These are phyloP conservation scores for Turnera subulata DNA, from an alignment of 345 rosid genomes.

Conservation along the genomic window DNA sequence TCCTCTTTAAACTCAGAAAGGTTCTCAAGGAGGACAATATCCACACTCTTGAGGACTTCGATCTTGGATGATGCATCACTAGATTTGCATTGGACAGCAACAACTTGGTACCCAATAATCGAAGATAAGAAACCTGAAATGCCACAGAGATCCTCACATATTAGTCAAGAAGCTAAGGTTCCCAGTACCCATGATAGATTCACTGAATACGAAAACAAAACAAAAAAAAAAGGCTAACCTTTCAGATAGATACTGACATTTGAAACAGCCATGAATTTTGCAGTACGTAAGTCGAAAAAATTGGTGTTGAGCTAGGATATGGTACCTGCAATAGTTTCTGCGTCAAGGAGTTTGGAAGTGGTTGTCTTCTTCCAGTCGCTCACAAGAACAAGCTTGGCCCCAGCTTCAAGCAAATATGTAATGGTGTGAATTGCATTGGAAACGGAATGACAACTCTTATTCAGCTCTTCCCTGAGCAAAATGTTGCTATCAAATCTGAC, in stretches of 20 bases:
- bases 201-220: too few relatives aligned
- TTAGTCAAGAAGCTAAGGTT: constrained; percentile 2
- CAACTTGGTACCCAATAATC: constrained; percentile 40
- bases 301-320: neutral
- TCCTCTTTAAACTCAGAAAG: constrained; percentile 55
- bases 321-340: constrained; percentile 50
- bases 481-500: constrained; percentile 58
- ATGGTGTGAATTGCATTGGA: constrained; percentile 43
- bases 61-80: constrained; percentile 19
- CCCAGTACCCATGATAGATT: neutral
- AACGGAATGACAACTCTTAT: constrained; percentile 27
- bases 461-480: constrained; percentile 38
- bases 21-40: constrained; percentile 47
- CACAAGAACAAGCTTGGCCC: constrained; percentile 50
- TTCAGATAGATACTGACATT: neutral
- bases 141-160: neutral
- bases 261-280: neutral
- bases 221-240: too few relatives aligned
- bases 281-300: neutral
- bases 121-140: constrained; percentile 47
- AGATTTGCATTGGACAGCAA: constrained; percentile 23
- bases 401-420: constrained; percentile 40
- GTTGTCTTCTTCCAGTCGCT: constrained; percentile 44
- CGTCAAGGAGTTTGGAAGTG: constrained; percentile 26
- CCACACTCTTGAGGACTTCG: constrained; percentile 30